Conservation (phyloP, 352 stramenopile genomes). For the Pythium aquatile region DNA sequence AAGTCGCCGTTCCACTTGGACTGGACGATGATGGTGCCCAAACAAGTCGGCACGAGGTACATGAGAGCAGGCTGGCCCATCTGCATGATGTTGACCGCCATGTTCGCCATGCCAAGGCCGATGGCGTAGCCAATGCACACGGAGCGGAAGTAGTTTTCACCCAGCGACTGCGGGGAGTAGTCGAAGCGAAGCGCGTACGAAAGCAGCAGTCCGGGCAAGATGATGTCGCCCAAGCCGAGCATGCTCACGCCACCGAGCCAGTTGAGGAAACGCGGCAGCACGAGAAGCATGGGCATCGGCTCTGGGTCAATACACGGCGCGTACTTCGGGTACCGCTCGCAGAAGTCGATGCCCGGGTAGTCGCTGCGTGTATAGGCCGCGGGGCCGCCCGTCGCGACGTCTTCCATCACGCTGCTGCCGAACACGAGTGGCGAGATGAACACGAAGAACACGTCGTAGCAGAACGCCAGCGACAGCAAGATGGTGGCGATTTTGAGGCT, state of each 20-base stretch:
- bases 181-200: constrained; percentile 93
- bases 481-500: constrained; percentile 89
- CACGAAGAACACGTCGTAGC: constrained; percentile 97
- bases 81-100: constrained; percentile 90
- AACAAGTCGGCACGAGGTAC: constrained; percentile 94
- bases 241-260: constrained; percentile 91
- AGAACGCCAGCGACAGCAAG: constrained; percentile 90
- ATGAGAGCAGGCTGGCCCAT: constrained; percentile 95
- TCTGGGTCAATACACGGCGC: constrained; percentile 76
- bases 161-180: constrained; percentile 44
- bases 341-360: constrained; percentile 76
- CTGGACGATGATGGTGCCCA: constrained; percentile 74
- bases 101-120: constrained; percentile 92
- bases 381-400: constrained; percentile 90
- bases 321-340: constrained; percentile 63
- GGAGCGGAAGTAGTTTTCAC: constrained; percentile 83
- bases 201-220: constrained; percentile 92
- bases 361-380: constrained; percentile 60
- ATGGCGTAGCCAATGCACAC: constrained; percentile 91
- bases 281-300: constrained; percentile 93
- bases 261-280: constrained; percentile 90
- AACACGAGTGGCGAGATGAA: constrained; percentile 92
- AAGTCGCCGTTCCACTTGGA: constrained; percentile 78
- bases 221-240: constrained; percentile 96
- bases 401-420: constrained; percentile 91